Evolutionary conservation across 108 stramenopile species (phyloP), one percentile per base, ranked within the genome.

Genomic region (Seminavis robusta): DNA sequence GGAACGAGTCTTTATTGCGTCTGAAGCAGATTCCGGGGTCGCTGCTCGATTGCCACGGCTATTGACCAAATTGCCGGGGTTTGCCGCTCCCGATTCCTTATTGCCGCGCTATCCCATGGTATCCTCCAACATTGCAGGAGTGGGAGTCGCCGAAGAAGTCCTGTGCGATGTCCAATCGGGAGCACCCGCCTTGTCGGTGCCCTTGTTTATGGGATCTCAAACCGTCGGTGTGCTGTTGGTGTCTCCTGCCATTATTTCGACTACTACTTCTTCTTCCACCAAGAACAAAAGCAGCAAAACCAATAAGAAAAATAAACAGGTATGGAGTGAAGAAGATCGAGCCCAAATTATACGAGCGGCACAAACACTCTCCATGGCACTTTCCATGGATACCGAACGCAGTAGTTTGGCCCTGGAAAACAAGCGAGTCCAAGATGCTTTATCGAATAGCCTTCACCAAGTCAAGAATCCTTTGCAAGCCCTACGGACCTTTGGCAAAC

Each of bases 401-500:
- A 60, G 56, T 31, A 45, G 62, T 0, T 42, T 80, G 17, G 69
- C 61, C 16, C 47, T 67, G 30, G 71, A 81, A 61, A 73, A 73
- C 21, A 73, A 81, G 3, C 47, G 59, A 38, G 56, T 90, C 27
- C 63, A 67, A 29, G 49, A 73, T 17, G 69, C 83, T 4, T 63
- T 93, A 47, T 82, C 86, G 0, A 81, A 93, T 53, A 73, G 71
- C 36, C 55, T 93, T 32, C 92, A 93, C 67, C 92, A 93, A 58
- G 76, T 93, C n/a, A 93, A 90, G 67, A 90, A 87, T 69, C 92
- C 92, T 0, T 23, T 93, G 23, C 92, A 93, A 63, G 92, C 92
- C 1, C 54, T 93, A 39, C 47, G 88, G 42, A 90, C 92, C 5
- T 93, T 79, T 71, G 78, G 81, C 3, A 93, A 89, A 59, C 65